Evolutionary conservation across 2,329 filamentous ascomycete genomes (phyloP).

Genomic region (Aspergillus carbonarius): DNA sequence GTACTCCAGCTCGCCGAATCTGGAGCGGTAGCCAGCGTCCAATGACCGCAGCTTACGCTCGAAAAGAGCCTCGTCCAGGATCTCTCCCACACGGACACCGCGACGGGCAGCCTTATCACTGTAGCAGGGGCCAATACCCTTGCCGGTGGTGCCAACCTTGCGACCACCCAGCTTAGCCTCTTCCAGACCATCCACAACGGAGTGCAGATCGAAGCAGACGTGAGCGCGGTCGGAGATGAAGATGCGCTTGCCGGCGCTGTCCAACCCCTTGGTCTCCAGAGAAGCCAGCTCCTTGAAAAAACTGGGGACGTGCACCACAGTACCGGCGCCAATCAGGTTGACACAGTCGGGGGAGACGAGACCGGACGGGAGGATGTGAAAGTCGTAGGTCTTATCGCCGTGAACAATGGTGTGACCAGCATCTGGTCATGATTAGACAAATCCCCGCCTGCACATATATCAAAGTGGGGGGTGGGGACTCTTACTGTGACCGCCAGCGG

Average conservation of each 20-base stretch:
- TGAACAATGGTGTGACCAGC: constrained; percentile 52
- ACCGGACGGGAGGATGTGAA: constrained; percentile 50
- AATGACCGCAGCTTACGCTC: constrained; percentile 56
- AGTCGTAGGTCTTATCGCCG: constrained; percentile 48
- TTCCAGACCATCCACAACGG: constrained; percentile 47
- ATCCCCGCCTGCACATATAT: neutral
- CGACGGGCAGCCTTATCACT: constrained; percentile 61
- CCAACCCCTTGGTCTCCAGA: constrained; percentile 45
- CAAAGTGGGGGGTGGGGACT: constrained; percentile 12
- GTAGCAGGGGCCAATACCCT: constrained; percentile 59
- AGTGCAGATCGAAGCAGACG: constrained; percentile 47
- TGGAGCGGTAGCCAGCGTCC: constrained; percentile 54
- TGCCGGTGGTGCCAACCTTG: constrained; percentile 51
- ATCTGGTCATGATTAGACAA: constrained; percentile 24
- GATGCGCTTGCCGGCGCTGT: constrained; percentile 41
- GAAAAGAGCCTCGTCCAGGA: constrained; percentile 57
- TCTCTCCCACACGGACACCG: constrained; percentile 59
- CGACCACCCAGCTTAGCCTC: constrained; percentile 46
- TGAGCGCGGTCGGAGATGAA: constrained; percentile 50
- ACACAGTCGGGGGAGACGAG: constrained; percentile 46
- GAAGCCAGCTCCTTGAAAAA: constrained; percentile 50
- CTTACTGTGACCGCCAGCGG: constrained; percentile 49
- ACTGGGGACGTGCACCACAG: constrained; percentile 48
- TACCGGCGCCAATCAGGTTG: constrained; percentile 50
- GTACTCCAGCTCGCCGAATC: constrained; percentile 61